Base-by-base conservation (phyloP, 225 moss, liverwort and hornwort genomes). In the Marchantia polymorpha region DNA sequence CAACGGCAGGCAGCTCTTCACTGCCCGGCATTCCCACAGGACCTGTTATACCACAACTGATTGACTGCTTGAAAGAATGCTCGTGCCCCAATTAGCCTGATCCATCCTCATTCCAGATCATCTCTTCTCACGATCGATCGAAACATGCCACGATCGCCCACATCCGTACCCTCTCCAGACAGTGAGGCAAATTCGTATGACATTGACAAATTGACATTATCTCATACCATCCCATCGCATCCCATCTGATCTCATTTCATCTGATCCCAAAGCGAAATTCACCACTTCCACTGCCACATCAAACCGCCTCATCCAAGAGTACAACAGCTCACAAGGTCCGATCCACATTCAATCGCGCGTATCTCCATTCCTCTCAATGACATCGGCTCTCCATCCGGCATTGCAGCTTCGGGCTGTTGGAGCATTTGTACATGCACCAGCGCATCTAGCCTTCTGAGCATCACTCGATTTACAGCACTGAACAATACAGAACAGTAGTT, bases 1-100 rank as follows among this genome's bases (percentile, higher is more conserved):
- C 11, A 7, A 54, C 25, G 23, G 52, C 69, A 48, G 77, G 68
- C 66, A 53, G 61, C 76, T 87, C 87, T 51, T 79, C 83, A 56
- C 58, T 77, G 58, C 77, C 81, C 29, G 67, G 72, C 87, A 87
- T 87, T 56, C 82, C 56, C n/a, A 29, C 29, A 30, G 58, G 26
- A 49, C 9, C 50, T 23, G 10, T 50, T 50, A 50, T 3, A 10
- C 49, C 51, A 23, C 2, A 10, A n/a, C 50, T 49, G 11, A 22
- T 50, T 14, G 11, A 22, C 23, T 14, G 50, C 50, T 22, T 71
- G 49, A 50, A 49, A 71, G 23, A 9, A 20, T 50, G 71, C 50
- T 50, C 71, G 48, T 69, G 69, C 69, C 16, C 69, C 47, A 46
- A 39, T 39, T 39, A 39, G 2, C 39, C 39, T 39, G 39, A 39